phyloP scores from a whole-genome alignment of 148 eudicot species.

The Polygonum maritimum region DNA sequence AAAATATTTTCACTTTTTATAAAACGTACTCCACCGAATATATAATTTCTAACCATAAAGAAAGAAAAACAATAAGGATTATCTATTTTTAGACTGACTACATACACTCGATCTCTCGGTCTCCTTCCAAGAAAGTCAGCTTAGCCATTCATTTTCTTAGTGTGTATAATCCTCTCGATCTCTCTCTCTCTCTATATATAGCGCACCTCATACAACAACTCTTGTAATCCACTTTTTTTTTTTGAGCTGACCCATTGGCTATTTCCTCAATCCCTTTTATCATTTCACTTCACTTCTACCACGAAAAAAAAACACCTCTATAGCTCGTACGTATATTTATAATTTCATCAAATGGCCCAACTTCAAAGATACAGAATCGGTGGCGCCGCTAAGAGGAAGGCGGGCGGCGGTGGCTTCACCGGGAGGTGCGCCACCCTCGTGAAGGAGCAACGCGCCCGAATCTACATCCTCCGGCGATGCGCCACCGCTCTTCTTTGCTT shows the following conservation, averaged over 20 bases:
- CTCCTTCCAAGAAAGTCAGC: constrained; percentile 11
- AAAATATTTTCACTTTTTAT: no score
- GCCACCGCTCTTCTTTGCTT: constrained; percentile 89
- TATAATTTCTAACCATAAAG: no score
- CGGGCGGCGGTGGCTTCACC: constrained; percentile 43
- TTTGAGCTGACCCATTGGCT: constrained; percentile 2
- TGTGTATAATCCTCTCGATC: not conserved
- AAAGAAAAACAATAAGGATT: no score
- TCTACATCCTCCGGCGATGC: constrained; percentile 77
- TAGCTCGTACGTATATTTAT: not conserved
- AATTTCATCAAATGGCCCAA: constrained; percentile 31
- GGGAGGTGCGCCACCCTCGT: constrained; percentile 66
- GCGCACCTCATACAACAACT: constrained; percentile 16
- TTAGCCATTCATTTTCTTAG: not conserved
- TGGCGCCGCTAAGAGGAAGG: constrained; percentile 26
- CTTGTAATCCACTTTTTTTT: not conserved
- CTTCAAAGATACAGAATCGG: constrained; percentile 24
- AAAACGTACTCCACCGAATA: no score
- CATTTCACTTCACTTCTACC: not conserved
- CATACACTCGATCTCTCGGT: constrained; percentile 28
- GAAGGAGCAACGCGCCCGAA: constrained; percentile 67
- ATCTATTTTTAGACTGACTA: constrained; percentile 15
- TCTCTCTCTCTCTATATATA: constrained; percentile 21
- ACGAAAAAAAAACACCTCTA: not conserved
- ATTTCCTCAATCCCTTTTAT: not conserved